Base-by-base conservation (phyloP, 805 yeast genomes). In the Sugiyamaella floridensis region DNA sequence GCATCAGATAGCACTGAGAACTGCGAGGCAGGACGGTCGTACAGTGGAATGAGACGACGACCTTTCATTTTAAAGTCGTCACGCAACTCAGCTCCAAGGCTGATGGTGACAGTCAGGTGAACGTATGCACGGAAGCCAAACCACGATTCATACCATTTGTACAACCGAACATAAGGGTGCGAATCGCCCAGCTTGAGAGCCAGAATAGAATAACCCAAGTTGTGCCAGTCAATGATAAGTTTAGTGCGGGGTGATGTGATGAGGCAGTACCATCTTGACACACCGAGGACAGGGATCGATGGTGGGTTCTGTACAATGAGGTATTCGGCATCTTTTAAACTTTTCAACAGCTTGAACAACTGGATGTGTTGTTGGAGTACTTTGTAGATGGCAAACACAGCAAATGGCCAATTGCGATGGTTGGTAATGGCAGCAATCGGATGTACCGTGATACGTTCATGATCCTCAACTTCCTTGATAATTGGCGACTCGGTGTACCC, bases 151-250 rank as follows among this genome's bases (percentile, higher is more conserved):
- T 90, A 85, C 6, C 69, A 52, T 52, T 72, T 78, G 63, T 87
- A 76, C 1, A 81, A 29, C 48, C 71, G 66, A 1, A 89, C 95
- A 51, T 86, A 67, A 0, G 85, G 82, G 63, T 87, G 87, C 34
- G 68, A 69, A 48, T 68, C 65, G 4, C 75, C 63, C 58, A 81
- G 80, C 59, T 81, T 81, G 63, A 92, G 65, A 50, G 85, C 83
- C 53, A 93, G 69, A 26, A 93, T 87, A 1, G 95, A 79, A 67
- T 80, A 92, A 42, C 95, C 96, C 60, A 93, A 74, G 67, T 93
- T 93, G 68, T 93, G 99, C 99, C 99, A 93, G 69, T 93, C 99
- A 47, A 93, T 79, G 18, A 93, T 76, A 20, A 92, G 68, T 62
- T 77, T 76, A 4, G 90, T 74, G 1, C 81, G 75, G 11, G 79